Percentiles rank a stretch among this genome's conserved stretches.
Evolutionary conservation across 176 grass and related monocot genomes (phyloP).

Genomic region (Cymbopogon citratus): DNA sequence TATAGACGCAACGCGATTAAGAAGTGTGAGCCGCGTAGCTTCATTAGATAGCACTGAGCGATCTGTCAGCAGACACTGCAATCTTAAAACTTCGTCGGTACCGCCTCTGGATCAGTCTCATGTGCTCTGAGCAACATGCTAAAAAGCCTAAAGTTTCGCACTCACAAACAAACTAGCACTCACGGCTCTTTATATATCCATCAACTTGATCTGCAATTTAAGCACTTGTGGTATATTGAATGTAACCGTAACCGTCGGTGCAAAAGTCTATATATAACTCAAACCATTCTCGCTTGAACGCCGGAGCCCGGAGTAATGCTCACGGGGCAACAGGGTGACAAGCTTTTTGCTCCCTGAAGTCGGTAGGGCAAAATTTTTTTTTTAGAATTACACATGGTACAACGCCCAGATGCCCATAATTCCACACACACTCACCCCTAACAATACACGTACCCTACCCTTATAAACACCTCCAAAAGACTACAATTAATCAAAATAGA

Average conservation of each 20-base stretch:
- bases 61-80: too few species aligned
- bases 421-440: too few species aligned
- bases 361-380: too few species aligned
- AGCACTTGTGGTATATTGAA: neutral
- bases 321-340: neutral
- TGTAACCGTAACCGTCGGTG: neutral
- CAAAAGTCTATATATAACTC: neutral
- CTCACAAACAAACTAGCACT: neutral
- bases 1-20: too few species aligned
- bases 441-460: too few species aligned
- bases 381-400: too few species aligned
- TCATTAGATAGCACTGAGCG: too few species aligned
- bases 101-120: neutral
- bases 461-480: too few species aligned
- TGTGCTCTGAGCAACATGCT: constrained; percentile 29
- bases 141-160: constrained; percentile 1
- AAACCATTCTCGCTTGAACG: neutral
- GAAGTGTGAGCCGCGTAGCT: too few species aligned
- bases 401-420: too few species aligned
- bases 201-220: constrained; percentile 7
- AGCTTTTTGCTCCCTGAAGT: neutral
- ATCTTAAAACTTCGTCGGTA: neutral
- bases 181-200: neutral
- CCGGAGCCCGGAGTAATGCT: neutral
- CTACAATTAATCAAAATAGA: too few species aligned